Conservation (phyloP, 164 flowering plant species). For the Vitis amurensis region DNA sequence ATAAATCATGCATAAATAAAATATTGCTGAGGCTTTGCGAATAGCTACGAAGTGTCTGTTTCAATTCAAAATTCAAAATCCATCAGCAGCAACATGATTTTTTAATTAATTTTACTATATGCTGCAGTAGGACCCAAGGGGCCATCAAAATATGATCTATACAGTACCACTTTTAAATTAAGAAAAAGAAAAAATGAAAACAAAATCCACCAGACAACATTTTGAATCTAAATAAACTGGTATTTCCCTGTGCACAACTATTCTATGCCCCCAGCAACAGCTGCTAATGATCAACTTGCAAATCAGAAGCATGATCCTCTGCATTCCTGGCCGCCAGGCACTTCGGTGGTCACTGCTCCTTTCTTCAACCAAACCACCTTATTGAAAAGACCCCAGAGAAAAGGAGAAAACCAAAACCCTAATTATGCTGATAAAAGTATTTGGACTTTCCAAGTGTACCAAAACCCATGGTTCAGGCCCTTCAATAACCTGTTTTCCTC, state of each 20-base stretch:
- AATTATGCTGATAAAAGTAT: neutral
- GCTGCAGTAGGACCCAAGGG: constrained; percentile 3
- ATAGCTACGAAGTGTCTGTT: no score
- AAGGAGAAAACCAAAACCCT: neutral
- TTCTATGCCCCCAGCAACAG: constrained; percentile 9
- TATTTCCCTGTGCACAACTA: constrained; percentile 22
- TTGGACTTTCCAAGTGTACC: neutral
- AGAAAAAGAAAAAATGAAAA: neutral
- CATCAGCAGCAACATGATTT: neutral
- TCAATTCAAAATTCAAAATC: no score
- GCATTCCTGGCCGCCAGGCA: constrained; percentile 3
- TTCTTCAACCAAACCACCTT: constrained; percentile 12
- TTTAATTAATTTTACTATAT: neutral
- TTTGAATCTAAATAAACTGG: constrained; percentile 6
- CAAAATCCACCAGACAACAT: neutral
- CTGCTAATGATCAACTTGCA: neutral
- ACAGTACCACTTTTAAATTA: constrained; percentile 19
- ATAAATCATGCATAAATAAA: no score
- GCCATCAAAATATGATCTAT: constrained; percentile 18
- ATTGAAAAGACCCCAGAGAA: constrained; percentile 4
- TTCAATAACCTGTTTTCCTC: constrained; percentile 3
- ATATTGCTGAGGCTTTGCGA: no score
- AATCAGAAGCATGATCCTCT: neutral
- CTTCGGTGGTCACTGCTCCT: constrained; percentile 4
- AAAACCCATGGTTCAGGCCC: constrained; percentile 7